These are phyloP conservation scores for Aspergillus sp. DNA, from an alignment of 2,329 filamentous ascomycete genomes.

Conservation along the genomic window DNA sequence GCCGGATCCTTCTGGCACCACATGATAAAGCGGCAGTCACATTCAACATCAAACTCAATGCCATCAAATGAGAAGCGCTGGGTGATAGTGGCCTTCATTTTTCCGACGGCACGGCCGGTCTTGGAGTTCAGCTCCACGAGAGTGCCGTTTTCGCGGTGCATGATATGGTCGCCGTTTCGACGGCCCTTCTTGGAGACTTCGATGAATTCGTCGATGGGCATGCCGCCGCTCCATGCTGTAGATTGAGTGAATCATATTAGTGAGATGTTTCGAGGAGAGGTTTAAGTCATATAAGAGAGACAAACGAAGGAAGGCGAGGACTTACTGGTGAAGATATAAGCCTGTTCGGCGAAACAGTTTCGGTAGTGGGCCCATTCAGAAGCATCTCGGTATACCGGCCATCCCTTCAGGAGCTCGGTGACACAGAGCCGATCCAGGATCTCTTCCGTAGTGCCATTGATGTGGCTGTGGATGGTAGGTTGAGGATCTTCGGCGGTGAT, in stretches of 20 bases:
- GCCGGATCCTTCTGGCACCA: slow-evolving; percentile 5
- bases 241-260: not conserved
- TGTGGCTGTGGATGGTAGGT: slow-evolving; percentile 7
- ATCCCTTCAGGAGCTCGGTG: slow-evolving; percentile 8
- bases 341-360: slow-evolving; percentile 8
- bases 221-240: slow-evolving; percentile 2
- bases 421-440: slow-evolving; percentile 7
- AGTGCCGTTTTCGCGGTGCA: slow-evolving; percentile 8
- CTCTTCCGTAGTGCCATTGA: slow-evolving; percentile 7
- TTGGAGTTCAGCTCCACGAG: slow-evolving; percentile 3
- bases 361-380: slow-evolving; percentile 9
- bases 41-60: slow-evolving; percentile 3
- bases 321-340: slow-evolving; percentile 6
- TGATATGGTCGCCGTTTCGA: slow-evolving; percentile 7
- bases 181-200: slow-evolving; percentile 8
- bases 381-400: slow-evolving; percentile 8
- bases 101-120: slow-evolving; percentile 3
- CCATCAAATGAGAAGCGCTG: slow-evolving; percentile 4
- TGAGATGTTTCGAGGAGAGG: not conserved
- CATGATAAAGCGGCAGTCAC: slow-evolving; percentile 9
- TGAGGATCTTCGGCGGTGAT: slow-evolving; percentile 10
- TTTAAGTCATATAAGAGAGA: too few species aligned
- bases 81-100: slow-evolving; percentile 8
- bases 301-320: not conserved
- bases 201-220: slow-evolving; percentile 9